A percentile compares a stretch with the other conserved stretches of the same genome.
phyloP scores from a whole-genome alignment of 306 rosid species.

The Citrullus colocynthis region DNA sequence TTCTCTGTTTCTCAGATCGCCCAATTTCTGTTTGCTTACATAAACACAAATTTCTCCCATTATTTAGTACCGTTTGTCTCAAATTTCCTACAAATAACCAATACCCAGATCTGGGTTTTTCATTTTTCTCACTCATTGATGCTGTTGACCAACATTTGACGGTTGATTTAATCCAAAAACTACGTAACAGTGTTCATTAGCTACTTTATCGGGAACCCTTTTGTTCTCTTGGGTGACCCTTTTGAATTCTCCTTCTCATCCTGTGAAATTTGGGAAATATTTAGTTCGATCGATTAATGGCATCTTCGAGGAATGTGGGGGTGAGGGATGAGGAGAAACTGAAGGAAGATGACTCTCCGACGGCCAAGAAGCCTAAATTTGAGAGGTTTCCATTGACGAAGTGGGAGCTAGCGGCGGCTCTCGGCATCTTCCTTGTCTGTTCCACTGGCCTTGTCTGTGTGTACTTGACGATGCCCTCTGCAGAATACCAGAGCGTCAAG shows the following conservation, averaged over 20 bases:
- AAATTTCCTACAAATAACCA: background rate
- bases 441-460: slow-evolving; percentile 54
- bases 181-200: background rate
- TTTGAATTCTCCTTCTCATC: background rate
- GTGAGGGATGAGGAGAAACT: slow-evolving; percentile 69
- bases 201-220: background rate
- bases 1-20: background rate
- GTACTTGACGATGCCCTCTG: slow-evolving; percentile 77
- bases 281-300: slow-evolving; percentile 25
- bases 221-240: background rate
- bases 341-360: slow-evolving; percentile 51
- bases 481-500: slow-evolving; percentile 50
- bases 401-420: slow-evolving; percentile 60
- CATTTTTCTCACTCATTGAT: background rate
- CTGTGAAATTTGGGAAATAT: background rate
- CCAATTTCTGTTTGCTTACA: background rate
- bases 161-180: background rate
- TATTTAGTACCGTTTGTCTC: background rate
- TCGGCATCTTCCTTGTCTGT: slow-evolving; percentile 53
- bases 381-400: slow-evolving; percentile 53
- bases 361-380: slow-evolving; percentile 56
- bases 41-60: background rate
- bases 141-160: background rate
- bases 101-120: slow-evolving; percentile 1
- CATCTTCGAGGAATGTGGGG: slow-evolving; percentile 69